Conservation (phyloP, 495 filamentous ascomycete genomes). For the Tricharina praecox region DNA sequence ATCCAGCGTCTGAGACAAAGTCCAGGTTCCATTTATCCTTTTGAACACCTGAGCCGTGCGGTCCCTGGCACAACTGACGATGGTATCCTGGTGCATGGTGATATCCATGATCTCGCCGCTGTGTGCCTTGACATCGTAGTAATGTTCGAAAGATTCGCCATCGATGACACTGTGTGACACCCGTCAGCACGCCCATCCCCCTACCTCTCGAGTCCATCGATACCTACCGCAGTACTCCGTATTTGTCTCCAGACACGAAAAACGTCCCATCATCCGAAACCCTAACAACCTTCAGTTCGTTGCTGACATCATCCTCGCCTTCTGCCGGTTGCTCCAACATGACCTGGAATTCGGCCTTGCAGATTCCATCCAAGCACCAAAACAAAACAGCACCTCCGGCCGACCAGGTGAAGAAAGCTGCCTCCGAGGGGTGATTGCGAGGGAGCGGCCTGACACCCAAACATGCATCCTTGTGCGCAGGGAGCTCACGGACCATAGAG, state of each 20-base stretch:
- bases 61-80: constrained; percentile 73
- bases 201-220: neutral
- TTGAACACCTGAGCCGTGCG: constrained; percentile 78
- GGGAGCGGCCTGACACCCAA: constrained; percentile 52
- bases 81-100: constrained; percentile 44
- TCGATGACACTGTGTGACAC: constrained; percentile 34
- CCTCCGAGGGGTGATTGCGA: constrained; percentile 33
- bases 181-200: constrained; percentile 9
- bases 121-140: constrained; percentile 50
- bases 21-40: constrained; percentile 36
- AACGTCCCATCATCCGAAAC: constrained; percentile 42
- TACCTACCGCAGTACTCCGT: constrained; percentile 57
- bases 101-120: constrained; percentile 73
- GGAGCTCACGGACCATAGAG: constrained; percentile 31
- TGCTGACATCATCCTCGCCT: constrained; percentile 42
- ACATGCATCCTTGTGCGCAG: constrained; percentile 63
- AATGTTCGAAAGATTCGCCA: constrained; percentile 18
- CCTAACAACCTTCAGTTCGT: constrained; percentile 59
- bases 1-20: constrained; percentile 56
- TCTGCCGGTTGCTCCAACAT: constrained; percentile 47
- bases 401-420: constrained; percentile 79
- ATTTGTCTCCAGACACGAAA: constrained; percentile 68
- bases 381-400: constrained; percentile 57
- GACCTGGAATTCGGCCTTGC: constrained; percentile 44
- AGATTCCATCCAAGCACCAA: constrained; percentile 60